Evolutionary conservation across 129 eudicot species (phyloP), one percentile per base, ranked within the genome.

Genomic region (Daucus carota): DNA sequence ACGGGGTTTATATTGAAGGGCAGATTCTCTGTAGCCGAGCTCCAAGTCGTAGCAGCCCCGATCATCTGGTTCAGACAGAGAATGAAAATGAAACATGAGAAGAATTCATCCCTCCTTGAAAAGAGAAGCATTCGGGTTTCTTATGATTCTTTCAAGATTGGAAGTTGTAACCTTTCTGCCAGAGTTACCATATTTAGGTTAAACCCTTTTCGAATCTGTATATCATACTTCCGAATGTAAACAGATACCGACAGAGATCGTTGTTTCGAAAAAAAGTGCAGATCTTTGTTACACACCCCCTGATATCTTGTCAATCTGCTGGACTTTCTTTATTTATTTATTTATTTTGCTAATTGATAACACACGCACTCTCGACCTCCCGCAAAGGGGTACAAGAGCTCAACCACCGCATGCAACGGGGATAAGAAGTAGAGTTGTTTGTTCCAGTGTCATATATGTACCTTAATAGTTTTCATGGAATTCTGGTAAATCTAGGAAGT

Each of bases 1-100:
- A 36, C 5, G 63, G 6, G n/a, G 72, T 32, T 31, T 44, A 66
- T 63, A 33, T 10, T 38, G 75, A 70, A 60, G 10, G 41, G 63
- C 42, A 73, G 13, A 72, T 57, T 83, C 82, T 70, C 52, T 28
- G 45, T 57, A 73, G 57, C 75, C 75, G 38, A 74, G 83, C 59
- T 86, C 87, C 26, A 68, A 76, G 38, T 78, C 75, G 75, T 40
- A 74, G 80, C n/a, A 81, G 85, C 8, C 81, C 31, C 60, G 88
- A 54, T 78, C 84, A 12, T 69, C 82, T 73, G 87, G 81, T 73
- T 78, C 86, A 22, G 84, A 74, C 22, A 43, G 33, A 42, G 83
- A 76, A 70, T 81, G 68, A 79, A 72, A 65, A 70, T 73, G 50
- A 46, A 63, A 40, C 20, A 34, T 40, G 22, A 8, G 59, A 76